Evolutionary conservation across 1,284 basidiomycete genomes (phyloP), one percentile per base, ranked within the genome.

Genomic region (Malassezia sympodialis): DNA sequence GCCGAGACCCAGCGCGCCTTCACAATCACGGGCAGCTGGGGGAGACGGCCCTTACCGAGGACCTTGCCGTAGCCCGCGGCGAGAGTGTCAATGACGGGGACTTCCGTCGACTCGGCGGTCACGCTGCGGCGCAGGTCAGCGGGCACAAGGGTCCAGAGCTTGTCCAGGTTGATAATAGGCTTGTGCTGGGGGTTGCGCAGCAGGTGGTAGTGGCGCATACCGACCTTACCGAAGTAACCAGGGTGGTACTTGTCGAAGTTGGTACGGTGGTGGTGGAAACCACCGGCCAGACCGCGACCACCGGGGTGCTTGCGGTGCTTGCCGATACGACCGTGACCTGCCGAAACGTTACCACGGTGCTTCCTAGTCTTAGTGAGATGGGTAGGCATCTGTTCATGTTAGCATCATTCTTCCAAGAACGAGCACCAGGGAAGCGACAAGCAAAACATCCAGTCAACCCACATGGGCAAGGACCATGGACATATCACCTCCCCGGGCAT

Each of bases 211-310:
- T 87, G 85, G 75, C 93, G 84, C 91, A 96, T 96, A 89, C 77
- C 77, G 59, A 78, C 77, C 80, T 96, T 96, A 81, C 90, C 90
- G 78, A 93, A 96, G 87, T 94, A 94, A 87, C 90, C 91, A 59
- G 70, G 69, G 60, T 74, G 72, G 69, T 74, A 74, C 68, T 72
- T 74, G 71, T 74, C 72, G 59, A 74, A 71, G 69, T 73, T 75
- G 74, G 79, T 82, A 61, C 93, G 82, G 85, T 98, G 94, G 82
- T 98, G 93, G 81, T 96, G 93, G 80, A 86, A 83, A 84, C 94
- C 93, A 90, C 93, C 94, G 81, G 93, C 93, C 34, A 96, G 87
- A 96, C 93, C 93, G 80, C 93, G 88, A 89, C 93, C 93, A 82
- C 93, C 93, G 60, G 94, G 94, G 77, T 94, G 90, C 80, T 98